Evolutionary conservation across 2,329 filamentous ascomycete species (phyloP).

Genomic region (Exserohilum rostratum): DNA sequence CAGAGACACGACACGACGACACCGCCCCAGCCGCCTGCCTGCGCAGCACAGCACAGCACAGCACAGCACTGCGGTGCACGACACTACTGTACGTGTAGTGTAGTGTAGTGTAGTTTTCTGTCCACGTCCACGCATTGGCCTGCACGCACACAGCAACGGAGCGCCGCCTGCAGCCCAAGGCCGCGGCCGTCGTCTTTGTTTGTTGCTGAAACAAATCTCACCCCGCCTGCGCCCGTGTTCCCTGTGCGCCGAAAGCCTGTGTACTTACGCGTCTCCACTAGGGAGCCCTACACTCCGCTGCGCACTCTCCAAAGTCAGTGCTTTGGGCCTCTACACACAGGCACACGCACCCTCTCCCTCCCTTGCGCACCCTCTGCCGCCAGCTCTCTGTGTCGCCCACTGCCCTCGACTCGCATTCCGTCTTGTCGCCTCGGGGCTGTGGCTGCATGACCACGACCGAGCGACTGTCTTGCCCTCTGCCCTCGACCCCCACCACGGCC

Average conservation of each 20-base stretch:
- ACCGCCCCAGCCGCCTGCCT: no score
- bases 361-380: neutral
- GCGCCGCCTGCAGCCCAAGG: neutral
- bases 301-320: neutral
- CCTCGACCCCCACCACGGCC: neutral
- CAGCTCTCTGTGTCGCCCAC: no score
- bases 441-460: slow-evolving; percentile 28
- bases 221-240: slow-evolving; percentile 26
- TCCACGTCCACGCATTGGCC: no score
- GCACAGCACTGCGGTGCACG: no score
- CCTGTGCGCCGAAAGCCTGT: slow-evolving; percentile 26
- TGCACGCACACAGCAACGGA: no score
- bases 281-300: slow-evolving; percentile 13
- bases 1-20: slow-evolving; percentile 14
- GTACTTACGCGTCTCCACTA: slow-evolving; percentile 26
- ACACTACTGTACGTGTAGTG: no score
- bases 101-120: no score
- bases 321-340: neutral
- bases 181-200: slow-evolving; percentile 1
- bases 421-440: slow-evolving; percentile 4
- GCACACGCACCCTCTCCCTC: slow-evolving; percentile 6
- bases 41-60: no score
- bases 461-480: slow-evolving; percentile 17
- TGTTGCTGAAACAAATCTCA: slow-evolving; percentile 37
- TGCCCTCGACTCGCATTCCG: no score